phyloP scores from a whole-genome alignment of 1,284 basidiomycete genomes.

The Fomitopsis schrenkii region DNA sequence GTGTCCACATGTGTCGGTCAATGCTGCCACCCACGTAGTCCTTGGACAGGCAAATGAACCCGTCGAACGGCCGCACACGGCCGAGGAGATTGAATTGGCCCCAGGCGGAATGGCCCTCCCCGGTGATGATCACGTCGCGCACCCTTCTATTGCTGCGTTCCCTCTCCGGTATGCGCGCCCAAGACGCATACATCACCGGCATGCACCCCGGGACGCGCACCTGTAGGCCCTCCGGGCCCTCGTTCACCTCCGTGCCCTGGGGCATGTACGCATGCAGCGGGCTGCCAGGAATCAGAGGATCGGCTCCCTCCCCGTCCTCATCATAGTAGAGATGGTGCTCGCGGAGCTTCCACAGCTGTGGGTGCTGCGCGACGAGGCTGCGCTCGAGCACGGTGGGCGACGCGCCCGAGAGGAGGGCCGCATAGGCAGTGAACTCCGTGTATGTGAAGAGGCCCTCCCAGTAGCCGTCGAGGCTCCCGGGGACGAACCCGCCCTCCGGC shows the following conservation, averaged over 20 bases:
- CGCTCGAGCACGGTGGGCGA: slow-evolving; percentile 52
- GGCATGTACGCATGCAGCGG: slow-evolving; percentile 52
- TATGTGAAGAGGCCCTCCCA: slow-evolving; percentile 82
- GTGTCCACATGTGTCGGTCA: neutral
- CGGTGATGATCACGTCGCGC: slow-evolving; percentile 61
- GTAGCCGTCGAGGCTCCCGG: slow-evolving; percentile 66
- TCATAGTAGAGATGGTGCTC: slow-evolving; percentile 56
- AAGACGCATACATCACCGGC: slow-evolving; percentile 37
- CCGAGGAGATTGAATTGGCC: slow-evolving; percentile 71
- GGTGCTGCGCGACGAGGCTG: slow-evolving; percentile 59
- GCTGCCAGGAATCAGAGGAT: slow-evolving; percentile 30
- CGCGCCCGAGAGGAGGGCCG: slow-evolving; percentile 57
- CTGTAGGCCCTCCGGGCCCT: slow-evolving; percentile 37
- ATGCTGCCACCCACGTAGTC: slow-evolving; percentile 56
- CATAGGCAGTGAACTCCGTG: slow-evolving; percentile 68
- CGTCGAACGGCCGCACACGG: slow-evolving; percentile 65
- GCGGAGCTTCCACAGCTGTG: slow-evolving; percentile 74
- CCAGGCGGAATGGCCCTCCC: slow-evolving; percentile 82
- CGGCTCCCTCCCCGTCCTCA: slow-evolving; percentile 14
- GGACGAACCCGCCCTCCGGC: slow-evolving; percentile 43
- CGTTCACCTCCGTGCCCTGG: slow-evolving; percentile 37
- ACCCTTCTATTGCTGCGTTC: slow-evolving; percentile 27
- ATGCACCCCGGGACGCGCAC: slow-evolving; percentile 37
- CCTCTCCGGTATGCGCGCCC: slow-evolving; percentile 11
- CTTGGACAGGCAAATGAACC: slow-evolving; percentile 66